These are phyloP conservation scores for Microsporum canis DNA, from an alignment of 2,329 filamentous ascomycete species.

Conservation along the genomic window DNA sequence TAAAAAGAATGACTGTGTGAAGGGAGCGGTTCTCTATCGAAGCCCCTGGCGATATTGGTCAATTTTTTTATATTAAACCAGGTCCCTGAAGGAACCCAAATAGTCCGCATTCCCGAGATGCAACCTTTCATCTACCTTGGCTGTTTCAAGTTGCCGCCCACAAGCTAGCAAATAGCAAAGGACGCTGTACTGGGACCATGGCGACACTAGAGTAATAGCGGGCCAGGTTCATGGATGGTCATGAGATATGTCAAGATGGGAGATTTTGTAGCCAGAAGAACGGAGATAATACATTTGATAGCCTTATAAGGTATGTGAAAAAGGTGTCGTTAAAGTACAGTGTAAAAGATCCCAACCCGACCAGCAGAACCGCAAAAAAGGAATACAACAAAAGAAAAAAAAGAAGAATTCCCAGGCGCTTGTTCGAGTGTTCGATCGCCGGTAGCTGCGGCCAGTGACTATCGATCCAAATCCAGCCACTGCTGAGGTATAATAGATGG, in stretches of 20 bases:
- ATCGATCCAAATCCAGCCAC: background rate
- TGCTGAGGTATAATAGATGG: background rate
- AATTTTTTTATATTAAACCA: background rate
- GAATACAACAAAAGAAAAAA: background rate
- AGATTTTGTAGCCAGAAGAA: background rate
- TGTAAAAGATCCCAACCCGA: background rate
- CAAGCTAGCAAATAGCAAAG: background rate
- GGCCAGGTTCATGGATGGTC: background rate
- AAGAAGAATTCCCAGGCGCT: background rate
- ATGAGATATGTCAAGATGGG: background rate
- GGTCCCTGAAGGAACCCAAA: too few species aligned
- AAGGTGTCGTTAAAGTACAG: constrained; percentile 1
- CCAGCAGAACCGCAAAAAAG: background rate
- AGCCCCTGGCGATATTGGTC: background rate
- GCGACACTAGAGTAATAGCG: background rate
- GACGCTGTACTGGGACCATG: background rate
- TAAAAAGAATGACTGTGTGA: constrained; percentile 8
- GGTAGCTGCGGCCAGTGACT: background rate
- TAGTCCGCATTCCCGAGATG: background rate
- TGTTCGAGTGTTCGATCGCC: background rate
- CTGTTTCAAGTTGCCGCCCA: constrained; percentile 2
- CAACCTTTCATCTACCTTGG: background rate
- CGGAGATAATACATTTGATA: constrained; percentile 1
- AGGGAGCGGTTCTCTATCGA: constrained; percentile 1
- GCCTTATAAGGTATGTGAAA: background rate